Evolutionary conservation across 1,284 basidiomycete genomes (phyloP), one percentile per base, ranked within the genome.

Genomic region (Ganoderma sp.): DNA sequence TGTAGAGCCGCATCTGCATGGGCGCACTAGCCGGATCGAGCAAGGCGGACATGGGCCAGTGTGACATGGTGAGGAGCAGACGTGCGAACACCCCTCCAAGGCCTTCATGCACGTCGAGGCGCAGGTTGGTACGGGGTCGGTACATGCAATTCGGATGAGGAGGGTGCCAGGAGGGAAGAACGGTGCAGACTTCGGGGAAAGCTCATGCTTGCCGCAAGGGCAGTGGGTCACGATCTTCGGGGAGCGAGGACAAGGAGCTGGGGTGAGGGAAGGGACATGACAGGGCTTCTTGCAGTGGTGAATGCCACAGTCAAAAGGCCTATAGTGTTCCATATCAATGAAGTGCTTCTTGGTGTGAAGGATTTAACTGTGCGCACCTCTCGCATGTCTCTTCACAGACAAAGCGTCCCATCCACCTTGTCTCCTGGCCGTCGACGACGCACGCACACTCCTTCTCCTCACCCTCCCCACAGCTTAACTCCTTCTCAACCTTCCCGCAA

Each of bases 51-150:
- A 97, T 0, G 84, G 78, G 2, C 87, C 90, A 28, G 79, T 80
- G 74, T 94, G 92, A 71, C 86, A 90, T 57, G 70, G 80, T 0
- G 77, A 76, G 8, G 84, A 80, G 74, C 96, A 98, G 1, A 81
- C 79, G 79, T 95, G 93, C 19, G 85, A 82, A 77, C 96, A 92
- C 43, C 80, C 82, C 1, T 84, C 79, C 25, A 91, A 85, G 0
- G 82, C 81, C 76, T 90, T 94, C 66, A 85, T 84, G 77, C 96
- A 97, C 0, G 79, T 79, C 0, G 87, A 87, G 2, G 79, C 75
- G 76, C 96, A 98, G 0, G 91, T 95, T 0, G 94, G 94, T 67
- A 97, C 89, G 2, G 90, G 89, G 15, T 90, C 89, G 2, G 87
- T 83, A 76, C 96, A 98, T 15, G 82, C 80, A 0, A 77, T 76